phyloP scores from a whole-genome alignment of 306 rosid genomes.

The Prunus padus region DNA sequence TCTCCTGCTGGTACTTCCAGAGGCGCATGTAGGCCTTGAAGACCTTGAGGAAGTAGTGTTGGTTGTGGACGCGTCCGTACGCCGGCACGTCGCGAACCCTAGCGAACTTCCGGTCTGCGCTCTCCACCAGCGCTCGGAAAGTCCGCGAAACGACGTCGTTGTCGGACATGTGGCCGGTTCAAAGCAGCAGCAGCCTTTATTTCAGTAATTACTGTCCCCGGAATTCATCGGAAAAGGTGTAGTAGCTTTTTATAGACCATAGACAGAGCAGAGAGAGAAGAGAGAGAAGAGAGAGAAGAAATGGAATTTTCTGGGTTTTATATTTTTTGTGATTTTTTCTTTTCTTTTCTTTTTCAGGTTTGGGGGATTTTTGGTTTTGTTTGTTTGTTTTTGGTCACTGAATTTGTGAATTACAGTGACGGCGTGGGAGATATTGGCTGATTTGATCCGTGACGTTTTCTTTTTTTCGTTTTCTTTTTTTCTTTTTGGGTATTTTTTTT shows the following conservation, averaged over 20 bases:
- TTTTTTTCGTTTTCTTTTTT: background rate
- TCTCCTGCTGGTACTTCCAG: conserved; percentile 93
- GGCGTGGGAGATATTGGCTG: background rate
- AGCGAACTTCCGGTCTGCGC: conserved; percentile 89
- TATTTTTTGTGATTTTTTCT: background rate
- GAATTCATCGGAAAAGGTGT: conserved; percentile 54
- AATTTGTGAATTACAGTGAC: conserved; percentile 13
- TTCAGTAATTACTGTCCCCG: conserved; percentile 30
- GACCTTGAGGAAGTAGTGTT: conserved; percentile 79
- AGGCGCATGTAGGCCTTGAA: conserved; percentile 84
- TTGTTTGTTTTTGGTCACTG: background rate
- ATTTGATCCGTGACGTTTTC: background rate
- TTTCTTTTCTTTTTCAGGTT: background rate
- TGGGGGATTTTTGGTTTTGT: conserved; percentile 2
- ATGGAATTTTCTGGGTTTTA: conserved; percentile 19
- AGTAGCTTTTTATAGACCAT: background rate
- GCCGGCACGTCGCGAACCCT: conserved; percentile 91
- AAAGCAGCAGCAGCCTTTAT: background rate
- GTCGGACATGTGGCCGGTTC: conserved; percentile 48
- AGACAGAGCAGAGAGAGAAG: conserved; percentile 1
- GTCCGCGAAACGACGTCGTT: conserved; percentile 45
- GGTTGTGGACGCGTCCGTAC: conserved; percentile 65
- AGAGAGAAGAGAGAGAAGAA: background rate
- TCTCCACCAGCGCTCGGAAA: conserved; percentile 86
- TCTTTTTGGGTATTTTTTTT: background rate